phyloP scores from a whole-genome alignment of 2,329 filamentous ascomycete genomes.

The Fusarium sublunatum region DNA sequence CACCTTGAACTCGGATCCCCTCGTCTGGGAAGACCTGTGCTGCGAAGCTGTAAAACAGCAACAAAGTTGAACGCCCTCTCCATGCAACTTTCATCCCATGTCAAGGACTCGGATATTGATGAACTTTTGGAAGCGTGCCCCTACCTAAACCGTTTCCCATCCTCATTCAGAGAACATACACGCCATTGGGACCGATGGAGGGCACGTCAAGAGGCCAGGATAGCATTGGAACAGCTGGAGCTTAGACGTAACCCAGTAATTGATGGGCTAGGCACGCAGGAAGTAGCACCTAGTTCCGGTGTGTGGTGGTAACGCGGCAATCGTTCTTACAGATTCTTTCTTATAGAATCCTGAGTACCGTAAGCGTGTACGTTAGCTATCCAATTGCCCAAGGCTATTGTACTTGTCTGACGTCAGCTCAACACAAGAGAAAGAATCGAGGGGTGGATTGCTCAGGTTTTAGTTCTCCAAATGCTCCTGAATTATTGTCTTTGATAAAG shows the following conservation, averaged over 20 bases:
- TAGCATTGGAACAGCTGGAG: not conserved
- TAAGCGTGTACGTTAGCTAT: too few species aligned
- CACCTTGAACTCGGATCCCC: not conserved
- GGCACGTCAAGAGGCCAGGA: not conserved
- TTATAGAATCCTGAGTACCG: too few species aligned
- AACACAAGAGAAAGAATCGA: too few species aligned
- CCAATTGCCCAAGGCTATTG: too few species aligned
- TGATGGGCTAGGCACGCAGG: not conserved
- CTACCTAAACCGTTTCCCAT: not conserved
- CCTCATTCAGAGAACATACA: rapidly evolving
- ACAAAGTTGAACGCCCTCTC: not conserved
- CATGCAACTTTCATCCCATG: not conserved
- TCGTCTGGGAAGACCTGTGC: not conserved
- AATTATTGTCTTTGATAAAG: too few species aligned
- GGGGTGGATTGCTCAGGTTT: too few species aligned
- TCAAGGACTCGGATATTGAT: not conserved
- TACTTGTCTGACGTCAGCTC: too few species aligned
- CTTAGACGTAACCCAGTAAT: not conserved
- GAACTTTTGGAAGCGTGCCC: not conserved
- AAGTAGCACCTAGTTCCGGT: too few species aligned
- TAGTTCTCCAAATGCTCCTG: too few species aligned
- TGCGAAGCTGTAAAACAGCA: not conserved
- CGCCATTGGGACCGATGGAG: not conserved
- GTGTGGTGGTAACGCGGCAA: too few species aligned
- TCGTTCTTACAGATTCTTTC: too few species aligned